phyloP scores from a whole-genome alignment of 2,329 filamentous ascomycete genomes.

The Hymenoscyphus salicellus region DNA sequence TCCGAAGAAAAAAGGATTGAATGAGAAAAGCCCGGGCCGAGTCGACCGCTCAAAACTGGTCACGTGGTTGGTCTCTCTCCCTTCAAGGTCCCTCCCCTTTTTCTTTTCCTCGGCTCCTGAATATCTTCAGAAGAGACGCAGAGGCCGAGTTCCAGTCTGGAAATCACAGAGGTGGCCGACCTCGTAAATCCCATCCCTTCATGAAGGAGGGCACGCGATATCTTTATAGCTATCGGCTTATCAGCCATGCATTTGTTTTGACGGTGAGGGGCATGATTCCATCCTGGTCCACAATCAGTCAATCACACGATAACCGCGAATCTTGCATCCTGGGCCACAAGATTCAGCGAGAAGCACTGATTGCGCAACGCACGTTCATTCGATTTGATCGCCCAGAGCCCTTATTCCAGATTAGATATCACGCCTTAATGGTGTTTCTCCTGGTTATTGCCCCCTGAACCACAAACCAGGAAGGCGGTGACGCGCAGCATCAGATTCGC shows the following conservation, averaged over 20 bases:
- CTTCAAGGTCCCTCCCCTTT: neutral
- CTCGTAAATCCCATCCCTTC: neutral
- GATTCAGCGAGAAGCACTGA: neutral
- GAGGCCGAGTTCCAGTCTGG: neutral
- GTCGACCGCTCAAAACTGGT: too few relatives aligned
- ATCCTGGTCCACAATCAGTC: conserved; percentile 1
- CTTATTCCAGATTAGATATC: neutral
- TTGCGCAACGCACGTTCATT: conserved; percentile 3
- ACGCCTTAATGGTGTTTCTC: neutral
- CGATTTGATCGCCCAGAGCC: neutral
- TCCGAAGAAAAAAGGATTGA: neutral
- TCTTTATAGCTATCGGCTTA: conserved; percentile 25
- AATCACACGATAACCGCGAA: conserved; percentile 3
- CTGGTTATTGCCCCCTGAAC: neutral
- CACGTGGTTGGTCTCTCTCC: neutral
- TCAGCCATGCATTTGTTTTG: conserved; percentile 18
- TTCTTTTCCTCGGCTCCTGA: neutral
- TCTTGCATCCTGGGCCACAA: neutral
- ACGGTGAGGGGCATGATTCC: neutral
- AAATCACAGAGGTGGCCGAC: neutral
- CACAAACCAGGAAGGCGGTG: neutral
- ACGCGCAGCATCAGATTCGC: neutral
- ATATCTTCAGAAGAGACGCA: neutral
- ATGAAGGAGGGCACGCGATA: conserved; percentile 15
- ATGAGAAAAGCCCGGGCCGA: neutral